Conservation (phyloP, 2,329 filamentous ascomycete species). For the Diaporthe australafricana region DNA sequence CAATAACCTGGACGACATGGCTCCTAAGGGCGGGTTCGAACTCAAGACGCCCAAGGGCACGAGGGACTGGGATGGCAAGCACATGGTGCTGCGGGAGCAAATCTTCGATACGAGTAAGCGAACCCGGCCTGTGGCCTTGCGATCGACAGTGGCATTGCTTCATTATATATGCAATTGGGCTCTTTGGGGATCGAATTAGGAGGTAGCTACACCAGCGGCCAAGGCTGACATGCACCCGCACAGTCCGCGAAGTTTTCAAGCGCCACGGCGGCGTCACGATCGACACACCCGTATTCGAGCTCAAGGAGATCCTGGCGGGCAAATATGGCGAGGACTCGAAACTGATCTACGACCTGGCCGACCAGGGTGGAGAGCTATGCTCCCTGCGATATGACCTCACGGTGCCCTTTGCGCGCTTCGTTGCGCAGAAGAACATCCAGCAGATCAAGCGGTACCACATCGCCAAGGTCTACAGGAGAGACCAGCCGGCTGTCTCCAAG, state of each 20-base stretch:
- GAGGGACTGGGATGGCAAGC: conserved; percentile 43
- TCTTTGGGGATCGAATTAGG: not conserved
- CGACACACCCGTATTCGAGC: conserved; percentile 87
- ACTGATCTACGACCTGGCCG: conserved; percentile 89
- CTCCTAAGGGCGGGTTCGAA: conserved; percentile 36
- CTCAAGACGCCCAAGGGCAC: conserved; percentile 45
- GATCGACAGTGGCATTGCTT: conserved; percentile 2
- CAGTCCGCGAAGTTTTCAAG: conserved; percentile 82
- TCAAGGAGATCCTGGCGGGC: conserved; percentile 86
- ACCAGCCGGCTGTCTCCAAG: conserved; percentile 83
- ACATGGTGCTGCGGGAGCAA: conserved; percentile 42
- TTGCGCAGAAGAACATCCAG: conserved; percentile 86
- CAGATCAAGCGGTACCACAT: conserved; percentile 96
- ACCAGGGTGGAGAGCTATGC: conserved; percentile 87
- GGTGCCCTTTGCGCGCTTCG: conserved; percentile 90
- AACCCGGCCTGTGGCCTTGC: too few species aligned
- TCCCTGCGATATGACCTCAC: conserved; percentile 89
- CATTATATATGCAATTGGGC: not conserved
- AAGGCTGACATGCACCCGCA: conserved; percentile 48
- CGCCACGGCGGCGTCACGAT: conserved; percentile 84
- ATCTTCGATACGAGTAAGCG: conserved; percentile 41
- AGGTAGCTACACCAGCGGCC: not conserved
- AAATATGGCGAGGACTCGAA: conserved; percentile 95
- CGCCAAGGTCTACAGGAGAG: conserved; percentile 84
- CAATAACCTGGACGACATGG: conserved; percentile 25